Conservation (phyloP, 2,329 filamentous ascomycete genomes). For the Periconia sp. region DNA sequence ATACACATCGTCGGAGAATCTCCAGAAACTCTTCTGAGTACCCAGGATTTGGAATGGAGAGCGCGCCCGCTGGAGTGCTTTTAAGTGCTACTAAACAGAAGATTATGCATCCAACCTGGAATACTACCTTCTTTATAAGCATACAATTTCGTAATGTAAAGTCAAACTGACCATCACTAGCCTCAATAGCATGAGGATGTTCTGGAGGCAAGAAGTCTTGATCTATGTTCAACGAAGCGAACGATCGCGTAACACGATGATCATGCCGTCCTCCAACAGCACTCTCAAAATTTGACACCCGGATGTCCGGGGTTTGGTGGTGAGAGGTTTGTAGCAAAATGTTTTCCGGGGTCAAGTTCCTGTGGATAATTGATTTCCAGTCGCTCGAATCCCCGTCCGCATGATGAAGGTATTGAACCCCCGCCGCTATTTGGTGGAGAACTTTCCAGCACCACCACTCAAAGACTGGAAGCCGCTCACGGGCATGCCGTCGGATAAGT, state of each 20-base stretch:
- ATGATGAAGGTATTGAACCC: slow-evolving; percentile 2
- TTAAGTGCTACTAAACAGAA: not conserved
- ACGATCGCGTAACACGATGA: too few species aligned
- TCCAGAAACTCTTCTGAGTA: not conserved
- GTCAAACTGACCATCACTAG: slow-evolving; percentile 1
- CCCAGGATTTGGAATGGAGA: too few species aligned
- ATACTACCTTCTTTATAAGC: not conserved
- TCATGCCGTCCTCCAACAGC: not conserved
- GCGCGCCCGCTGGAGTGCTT: too few species aligned
- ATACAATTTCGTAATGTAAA: not conserved
- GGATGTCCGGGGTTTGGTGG: not conserved
- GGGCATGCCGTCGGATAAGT: not conserved
- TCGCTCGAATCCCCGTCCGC: not conserved
- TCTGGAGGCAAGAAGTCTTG: not conserved
- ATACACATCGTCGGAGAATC: not conserved
- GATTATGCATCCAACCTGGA: not conserved
- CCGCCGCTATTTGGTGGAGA: slow-evolving; percentile 1
- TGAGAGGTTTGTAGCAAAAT: not conserved
- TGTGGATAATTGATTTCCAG: slow-evolving; percentile 1
- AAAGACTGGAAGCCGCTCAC: not conserved
- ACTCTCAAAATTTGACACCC: not conserved
- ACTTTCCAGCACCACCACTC: slow-evolving; percentile 3
- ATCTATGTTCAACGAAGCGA: not conserved
- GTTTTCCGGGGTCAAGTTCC: not conserved
- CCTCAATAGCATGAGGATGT: not conserved